Conservation (phyloP, 2,329 filamentous ascomycete species). For the Monilinia laxa region DNA sequence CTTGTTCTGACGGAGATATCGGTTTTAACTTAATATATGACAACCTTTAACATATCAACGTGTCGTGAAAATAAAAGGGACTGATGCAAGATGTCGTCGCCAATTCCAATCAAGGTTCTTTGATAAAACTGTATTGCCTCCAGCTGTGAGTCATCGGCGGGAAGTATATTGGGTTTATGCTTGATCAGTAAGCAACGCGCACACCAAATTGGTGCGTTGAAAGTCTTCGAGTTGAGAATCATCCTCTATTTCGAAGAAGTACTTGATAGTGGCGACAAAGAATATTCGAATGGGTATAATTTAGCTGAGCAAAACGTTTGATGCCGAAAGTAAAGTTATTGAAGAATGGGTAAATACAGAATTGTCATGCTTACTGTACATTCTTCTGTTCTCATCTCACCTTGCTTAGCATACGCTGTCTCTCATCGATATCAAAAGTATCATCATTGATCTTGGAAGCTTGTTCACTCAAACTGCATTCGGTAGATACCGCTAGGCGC, state of each 20-base stretch:
- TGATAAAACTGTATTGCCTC: background rate
- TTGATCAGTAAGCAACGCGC: slow-evolving; percentile 10
- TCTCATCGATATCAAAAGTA: too few species aligned
- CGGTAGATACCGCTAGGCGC: background rate
- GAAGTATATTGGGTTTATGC: background rate
- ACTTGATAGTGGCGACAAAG: background rate
- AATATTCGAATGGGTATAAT: background rate
- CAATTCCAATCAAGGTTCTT: too few species aligned
- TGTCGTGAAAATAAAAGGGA: too few species aligned
- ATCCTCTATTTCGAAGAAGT: background rate
- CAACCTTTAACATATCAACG: too few species aligned
- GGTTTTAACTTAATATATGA: too few species aligned
- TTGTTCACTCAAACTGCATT: background rate
- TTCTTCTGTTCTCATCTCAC: too few species aligned
- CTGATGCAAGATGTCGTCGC: too few species aligned
- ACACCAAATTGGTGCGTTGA: slow-evolving; percentile 8
- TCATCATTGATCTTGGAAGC: background rate
- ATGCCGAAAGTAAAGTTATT: too few species aligned
- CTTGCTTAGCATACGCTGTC: too few species aligned
- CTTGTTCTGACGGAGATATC: background rate
- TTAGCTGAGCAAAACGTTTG: background rate
- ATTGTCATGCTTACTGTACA: too few species aligned
- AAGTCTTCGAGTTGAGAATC: background rate
- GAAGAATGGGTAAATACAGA: too few species aligned
- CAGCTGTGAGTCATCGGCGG: background rate